phyloP scores from a whole-genome alignment of 768 basidiomycete genomes.

The Gloeophyllum trabeum region DNA sequence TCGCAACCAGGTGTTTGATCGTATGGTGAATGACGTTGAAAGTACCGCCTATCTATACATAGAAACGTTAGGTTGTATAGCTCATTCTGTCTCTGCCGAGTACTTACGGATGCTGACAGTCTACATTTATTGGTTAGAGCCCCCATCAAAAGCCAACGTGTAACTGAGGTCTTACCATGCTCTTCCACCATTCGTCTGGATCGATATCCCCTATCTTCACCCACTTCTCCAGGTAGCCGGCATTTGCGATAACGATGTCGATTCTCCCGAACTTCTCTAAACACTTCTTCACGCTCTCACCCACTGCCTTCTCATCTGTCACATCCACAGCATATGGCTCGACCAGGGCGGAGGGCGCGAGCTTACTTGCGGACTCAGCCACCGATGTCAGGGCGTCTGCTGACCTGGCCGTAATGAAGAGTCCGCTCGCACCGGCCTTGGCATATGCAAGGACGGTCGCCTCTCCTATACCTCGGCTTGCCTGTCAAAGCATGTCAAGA shows the following conservation, averaged over 20 bases:
- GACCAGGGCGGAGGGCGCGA: neutral
- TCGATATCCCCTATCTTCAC: neutral
- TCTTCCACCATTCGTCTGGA: neutral
- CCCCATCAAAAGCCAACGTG: too few relatives aligned
- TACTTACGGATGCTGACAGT: too few relatives aligned
- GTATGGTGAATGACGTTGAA: neutral
- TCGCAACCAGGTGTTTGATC: neutral
- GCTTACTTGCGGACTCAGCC: neutral
- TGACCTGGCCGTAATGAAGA: neutral
- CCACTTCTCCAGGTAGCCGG: neutral
- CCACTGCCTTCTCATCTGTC: neutral
- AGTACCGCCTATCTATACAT: neutral
- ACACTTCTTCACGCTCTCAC: neutral
- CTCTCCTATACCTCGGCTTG: neutral
- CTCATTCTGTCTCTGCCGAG: too few relatives aligned
- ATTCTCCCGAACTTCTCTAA: neutral
- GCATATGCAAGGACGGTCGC: neutral
- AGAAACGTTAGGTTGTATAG: neutral
- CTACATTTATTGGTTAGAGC: too few relatives aligned
- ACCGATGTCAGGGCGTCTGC: neutral
- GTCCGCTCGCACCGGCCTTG: neutral
- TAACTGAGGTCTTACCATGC: neutral
- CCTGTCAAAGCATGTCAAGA: neutral
- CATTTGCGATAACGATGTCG: slow-evolving; percentile 1
- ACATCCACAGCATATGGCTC: neutral